phyloP scores from a whole-genome alignment of 2,329 filamentous ascomycete genomes.

The Stachybotrys echinatus region DNA sequence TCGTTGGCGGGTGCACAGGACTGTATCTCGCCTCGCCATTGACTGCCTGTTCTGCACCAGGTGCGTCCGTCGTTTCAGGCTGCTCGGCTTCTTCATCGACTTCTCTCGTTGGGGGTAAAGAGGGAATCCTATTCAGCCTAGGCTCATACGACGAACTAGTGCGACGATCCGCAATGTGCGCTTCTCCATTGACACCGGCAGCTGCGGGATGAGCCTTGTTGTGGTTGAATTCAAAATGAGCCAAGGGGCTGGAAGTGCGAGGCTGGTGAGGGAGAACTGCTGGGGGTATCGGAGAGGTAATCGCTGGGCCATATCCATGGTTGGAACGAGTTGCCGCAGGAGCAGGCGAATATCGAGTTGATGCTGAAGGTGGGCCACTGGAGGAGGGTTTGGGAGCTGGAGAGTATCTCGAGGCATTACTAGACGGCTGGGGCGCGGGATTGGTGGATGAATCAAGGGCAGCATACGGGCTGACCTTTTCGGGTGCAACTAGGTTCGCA shows the following conservation, averaged over 20 bases:
- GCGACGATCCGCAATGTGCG: constrained; percentile 38
- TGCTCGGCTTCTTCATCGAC: constrained; percentile 53
- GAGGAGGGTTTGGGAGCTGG: constrained; percentile 45
- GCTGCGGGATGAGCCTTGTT: constrained; percentile 23
- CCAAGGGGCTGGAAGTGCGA: constrained; percentile 60
- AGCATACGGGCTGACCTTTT: constrained; percentile 50
- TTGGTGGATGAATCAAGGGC: constrained; percentile 30
- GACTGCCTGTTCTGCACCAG: constrained; percentile 15
- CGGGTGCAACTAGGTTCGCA: constrained; percentile 45
- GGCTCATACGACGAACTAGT: constrained; percentile 50
- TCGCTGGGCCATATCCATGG: constrained; percentile 33
- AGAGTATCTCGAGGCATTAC: constrained; percentile 52
- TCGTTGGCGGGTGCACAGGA: constrained; percentile 25
- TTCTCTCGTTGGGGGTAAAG: constrained; percentile 56
- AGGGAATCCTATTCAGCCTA: constrained; percentile 48
- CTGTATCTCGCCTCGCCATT: constrained; percentile 31
- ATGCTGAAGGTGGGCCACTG: constrained; percentile 28
- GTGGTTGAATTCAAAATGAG: constrained; percentile 54
- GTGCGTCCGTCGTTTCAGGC: constrained; percentile 16
- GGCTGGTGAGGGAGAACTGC: constrained; percentile 53
- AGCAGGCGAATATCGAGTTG: constrained; percentile 49
- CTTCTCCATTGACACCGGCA: constrained; percentile 29
- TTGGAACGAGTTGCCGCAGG: constrained; percentile 34
- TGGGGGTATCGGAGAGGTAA: constrained; percentile 30
- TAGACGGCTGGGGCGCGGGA: constrained; percentile 25